Evolutionary conservation across 129 eudicot genomes (phyloP).

Genomic region (Smallanthus sonchifolius): DNA sequence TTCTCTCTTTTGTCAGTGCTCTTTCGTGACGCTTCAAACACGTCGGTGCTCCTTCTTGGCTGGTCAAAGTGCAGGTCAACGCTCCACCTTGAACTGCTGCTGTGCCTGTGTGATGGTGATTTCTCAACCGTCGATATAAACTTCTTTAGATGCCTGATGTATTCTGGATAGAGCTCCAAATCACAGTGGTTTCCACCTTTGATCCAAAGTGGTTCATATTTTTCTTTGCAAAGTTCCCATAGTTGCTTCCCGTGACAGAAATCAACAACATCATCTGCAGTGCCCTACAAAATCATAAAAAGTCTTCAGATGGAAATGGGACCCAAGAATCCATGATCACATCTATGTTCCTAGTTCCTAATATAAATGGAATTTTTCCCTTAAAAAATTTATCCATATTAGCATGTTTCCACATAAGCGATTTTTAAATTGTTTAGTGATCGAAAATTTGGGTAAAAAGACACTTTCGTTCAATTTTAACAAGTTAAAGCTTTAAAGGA

Average conservation of each 20-base stretch:
- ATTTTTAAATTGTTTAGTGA: background rate
- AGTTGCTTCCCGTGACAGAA: conserved; percentile 84
- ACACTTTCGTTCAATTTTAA: background rate
- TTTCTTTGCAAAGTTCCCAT: conserved; percentile 87
- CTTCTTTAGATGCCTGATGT: conserved; percentile 72
- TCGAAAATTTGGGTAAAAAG: background rate
- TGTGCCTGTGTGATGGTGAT: conserved; percentile 58
- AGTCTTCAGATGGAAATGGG: background rate
- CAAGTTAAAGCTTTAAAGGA: background rate
- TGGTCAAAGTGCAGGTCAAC: conserved; percentile 63
- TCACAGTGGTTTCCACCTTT: conserved; percentile 90
- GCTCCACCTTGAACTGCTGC: conserved; percentile 53
- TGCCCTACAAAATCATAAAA: conserved; percentile 49
- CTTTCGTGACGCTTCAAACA: conserved; percentile 58
- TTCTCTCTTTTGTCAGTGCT: conserved; percentile 76
- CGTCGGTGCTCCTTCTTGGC: conserved; percentile 68
- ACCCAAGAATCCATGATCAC: background rate
- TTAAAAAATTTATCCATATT: background rate
- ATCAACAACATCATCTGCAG: conserved; percentile 85
- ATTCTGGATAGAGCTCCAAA: conserved; percentile 79
- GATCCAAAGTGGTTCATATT: conserved; percentile 91
- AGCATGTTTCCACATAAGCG: background rate
- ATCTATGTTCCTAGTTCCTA: background rate
- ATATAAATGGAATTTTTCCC: background rate
- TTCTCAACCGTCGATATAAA: conserved; percentile 70